Evolutionary conservation across 1,284 basidiomycete species (phyloP).

Genomic region (Abortiporus biennis): DNA sequence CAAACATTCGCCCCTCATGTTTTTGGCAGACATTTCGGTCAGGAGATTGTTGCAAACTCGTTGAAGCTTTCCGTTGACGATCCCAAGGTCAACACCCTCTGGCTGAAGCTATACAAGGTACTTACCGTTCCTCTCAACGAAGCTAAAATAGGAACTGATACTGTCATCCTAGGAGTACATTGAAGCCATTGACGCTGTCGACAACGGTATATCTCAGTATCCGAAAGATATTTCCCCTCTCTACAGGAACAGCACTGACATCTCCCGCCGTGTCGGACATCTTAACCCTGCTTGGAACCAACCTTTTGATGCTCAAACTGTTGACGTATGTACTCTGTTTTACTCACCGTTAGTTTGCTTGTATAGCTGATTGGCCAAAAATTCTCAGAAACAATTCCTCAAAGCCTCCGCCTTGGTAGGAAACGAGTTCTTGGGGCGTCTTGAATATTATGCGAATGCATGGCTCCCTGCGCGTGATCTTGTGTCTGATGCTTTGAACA

Average conservation of each 20-base stretch:
- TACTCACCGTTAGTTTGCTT: neutral
- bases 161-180: conserved; percentile 72
- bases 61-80: conserved; percentile 49
- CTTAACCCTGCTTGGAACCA: conserved; percentile 95
- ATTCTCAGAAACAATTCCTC: conserved; percentile 60
- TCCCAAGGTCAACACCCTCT: conserved; percentile 66
- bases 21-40: conserved; percentile 78
- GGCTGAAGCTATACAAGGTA: conserved; percentile 87
- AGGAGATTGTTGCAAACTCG: conserved; percentile 75
- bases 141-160: neutral
- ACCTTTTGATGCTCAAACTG: conserved; percentile 45
- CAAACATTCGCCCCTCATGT: neutral
- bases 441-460: conserved; percentile 81
- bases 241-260: conserved; percentile 76
- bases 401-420: conserved; percentile 84
- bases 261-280: conserved; percentile 74
- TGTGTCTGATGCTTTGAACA: conserved; percentile 62
- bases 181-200: conserved; percentile 92
- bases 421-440: conserved; percentile 76
- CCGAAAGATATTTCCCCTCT: conserved; percentile 51
- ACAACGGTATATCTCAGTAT: conserved; percentile 90
- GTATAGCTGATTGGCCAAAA: neutral
- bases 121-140: conserved; percentile 2
- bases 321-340: conserved; percentile 57
- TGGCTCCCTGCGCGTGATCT: conserved; percentile 93